phyloP scores from a whole-genome alignment of 2,329 filamentous ascomycete genomes.

The Xylogone sp. region DNA sequence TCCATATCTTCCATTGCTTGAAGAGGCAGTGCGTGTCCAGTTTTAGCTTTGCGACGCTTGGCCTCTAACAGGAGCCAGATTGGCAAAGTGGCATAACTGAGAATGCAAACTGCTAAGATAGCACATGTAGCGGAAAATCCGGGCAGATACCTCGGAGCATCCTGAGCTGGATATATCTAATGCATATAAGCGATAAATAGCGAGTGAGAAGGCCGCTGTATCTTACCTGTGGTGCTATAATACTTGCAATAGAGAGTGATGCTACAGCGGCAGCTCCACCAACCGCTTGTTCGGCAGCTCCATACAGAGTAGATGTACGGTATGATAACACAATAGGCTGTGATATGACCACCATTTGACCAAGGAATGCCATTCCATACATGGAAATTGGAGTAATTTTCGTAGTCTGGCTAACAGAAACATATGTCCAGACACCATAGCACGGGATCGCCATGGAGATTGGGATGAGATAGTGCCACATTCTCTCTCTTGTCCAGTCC shows the following conservation, averaged over 20 bases:
- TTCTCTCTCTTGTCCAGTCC: constrained; percentile 21
- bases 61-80: constrained; percentile 9
- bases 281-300: constrained; percentile 19
- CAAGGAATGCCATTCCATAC: constrained; percentile 19
- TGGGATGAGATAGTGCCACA: constrained; percentile 21
- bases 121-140: constrained; percentile 14
- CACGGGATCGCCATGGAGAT: constrained; percentile 16
- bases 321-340: constrained; percentile 12
- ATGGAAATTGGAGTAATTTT: constrained; percentile 13
- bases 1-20: constrained; percentile 5
- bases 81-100: constrained; percentile 12
- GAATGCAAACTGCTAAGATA: constrained; percentile 11
- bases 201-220: neutral
- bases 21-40: constrained; percentile 2
- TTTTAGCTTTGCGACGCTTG: constrained; percentile 2
- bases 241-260: constrained; percentile 18
- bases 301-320: constrained; percentile 15
- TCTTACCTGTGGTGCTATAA: constrained; percentile 14
- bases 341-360: constrained; percentile 16
- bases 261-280: constrained; percentile 19
- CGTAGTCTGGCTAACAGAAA: constrained; percentile 13
- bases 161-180: neutral
- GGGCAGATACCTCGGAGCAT: constrained; percentile 10
- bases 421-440: constrained; percentile 21
- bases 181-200: constrained; percentile 1